Base-by-base conservation (phyloP, 805 yeast genomes). In the Lipomyces yamanashiensis region DNA sequence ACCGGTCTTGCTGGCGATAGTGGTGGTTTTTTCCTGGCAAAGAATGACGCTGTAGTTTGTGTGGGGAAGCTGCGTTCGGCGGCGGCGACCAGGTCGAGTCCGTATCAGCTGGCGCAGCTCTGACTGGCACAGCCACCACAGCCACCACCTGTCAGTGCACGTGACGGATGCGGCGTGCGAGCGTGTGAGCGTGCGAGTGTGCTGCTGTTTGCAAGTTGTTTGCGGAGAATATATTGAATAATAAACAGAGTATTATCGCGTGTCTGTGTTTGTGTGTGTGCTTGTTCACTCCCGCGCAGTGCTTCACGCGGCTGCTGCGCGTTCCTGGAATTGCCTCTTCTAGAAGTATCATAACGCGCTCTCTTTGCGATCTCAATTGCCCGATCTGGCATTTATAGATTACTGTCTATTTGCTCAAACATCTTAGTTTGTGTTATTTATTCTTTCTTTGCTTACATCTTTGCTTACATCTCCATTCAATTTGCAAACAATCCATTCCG, bases 51-150 rank as follows among this genome's bases (percentile, higher is more conserved):
- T 15, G 50, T 9, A 9, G 34, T 19, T 12, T 43, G 50, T 45
- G 50, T 45, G 50, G 50, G 50, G 50, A 45, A 45, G n/a, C 17
- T 13, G 47, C 47, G 17, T 19, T 43, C 21, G 47, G 47, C 47
- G 47, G 50, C 50, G 50, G 21, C 49, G 28, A 43, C 34, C 6
- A 15, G 47, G 47, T 43, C 47, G 47, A 12, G 47, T 19, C 47
- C 47, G 47, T 43, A 43, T 43, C 47, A 43, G 47, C 47, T 15
- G 47, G 47, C 47, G 17, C 51, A 47, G 51, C 21, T 13, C 28
- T 28, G 28, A 28, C 28, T 28, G 28, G 51, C 51, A 47, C 51
- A 23, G 37, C 51, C 51, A 21, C 51, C 51, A 47, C 51, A 23
- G 37, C 51, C 51, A 28, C 15, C 51, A 12, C 15, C 37, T 33